Evolutionary conservation across 2,329 filamentous ascomycete species (phyloP).

Genomic region (Botrytis fragariae): DNA sequence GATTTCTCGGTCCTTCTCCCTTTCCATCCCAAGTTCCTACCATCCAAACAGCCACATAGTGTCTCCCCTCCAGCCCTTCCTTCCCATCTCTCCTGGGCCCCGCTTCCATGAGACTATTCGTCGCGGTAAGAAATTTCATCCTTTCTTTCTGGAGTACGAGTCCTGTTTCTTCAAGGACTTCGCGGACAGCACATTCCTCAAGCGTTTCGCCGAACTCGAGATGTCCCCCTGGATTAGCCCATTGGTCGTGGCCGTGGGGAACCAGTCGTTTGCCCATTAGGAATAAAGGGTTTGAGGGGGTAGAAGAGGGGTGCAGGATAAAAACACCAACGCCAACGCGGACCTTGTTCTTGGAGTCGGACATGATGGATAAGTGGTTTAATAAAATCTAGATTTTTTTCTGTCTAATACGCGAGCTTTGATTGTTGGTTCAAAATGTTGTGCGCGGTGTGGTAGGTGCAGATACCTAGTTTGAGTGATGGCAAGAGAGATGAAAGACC

Average conservation of each 20-base stretch:
- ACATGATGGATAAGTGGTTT: not conserved
- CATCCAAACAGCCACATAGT: not conserved
- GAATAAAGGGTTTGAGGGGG: not conserved
- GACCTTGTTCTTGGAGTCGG: not conserved
- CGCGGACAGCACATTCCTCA: not conserved
- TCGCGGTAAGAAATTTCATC: not conserved
- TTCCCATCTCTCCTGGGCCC: not conserved
- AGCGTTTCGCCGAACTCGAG: not conserved
- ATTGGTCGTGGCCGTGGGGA: not conserved
- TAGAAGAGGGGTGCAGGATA: not conserved
- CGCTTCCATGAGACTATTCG: constrained; percentile 1
- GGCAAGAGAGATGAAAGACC: not conserved
- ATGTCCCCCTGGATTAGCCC: not conserved
- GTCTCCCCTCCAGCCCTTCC: not conserved
- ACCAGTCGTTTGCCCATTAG: constrained; percentile 2
- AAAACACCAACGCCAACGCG: not conserved
- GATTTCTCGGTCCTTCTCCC: not conserved
- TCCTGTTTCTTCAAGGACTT: not conserved
- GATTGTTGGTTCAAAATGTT: no score
- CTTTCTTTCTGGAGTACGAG: not conserved
- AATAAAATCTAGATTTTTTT: not conserved
- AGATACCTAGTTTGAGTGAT: not conserved
- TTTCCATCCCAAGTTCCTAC: not conserved
- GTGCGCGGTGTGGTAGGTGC: not conserved
- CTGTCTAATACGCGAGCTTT: no score